phyloP scores from a whole-genome alignment of 2,329 filamentous ascomycete species.

The Endothia cerciana region DNA sequence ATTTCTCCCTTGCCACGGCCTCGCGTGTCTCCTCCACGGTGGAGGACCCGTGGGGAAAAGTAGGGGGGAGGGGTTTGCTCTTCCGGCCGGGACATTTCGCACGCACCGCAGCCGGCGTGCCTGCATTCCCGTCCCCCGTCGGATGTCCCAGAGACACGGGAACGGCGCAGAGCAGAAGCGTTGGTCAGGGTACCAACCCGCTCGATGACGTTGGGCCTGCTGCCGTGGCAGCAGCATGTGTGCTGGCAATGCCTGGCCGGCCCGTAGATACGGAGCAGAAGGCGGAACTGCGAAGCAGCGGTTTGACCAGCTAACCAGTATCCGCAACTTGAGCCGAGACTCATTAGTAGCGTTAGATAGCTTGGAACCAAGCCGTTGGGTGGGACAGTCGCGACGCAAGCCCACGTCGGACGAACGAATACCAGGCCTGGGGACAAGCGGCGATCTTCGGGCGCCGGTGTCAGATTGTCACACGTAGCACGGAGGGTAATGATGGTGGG shows the following conservation, averaged over 20 bases:
- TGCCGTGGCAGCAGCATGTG: not conserved
- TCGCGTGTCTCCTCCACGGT: not conserved
- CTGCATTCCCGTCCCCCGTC: conserved; percentile 20
- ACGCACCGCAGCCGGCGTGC: conserved; percentile 26
- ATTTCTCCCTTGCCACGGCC: not conserved
- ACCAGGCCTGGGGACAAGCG: conserved; percentile 17
- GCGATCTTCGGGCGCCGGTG: conserved; percentile 24
- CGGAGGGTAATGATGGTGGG: not conserved
- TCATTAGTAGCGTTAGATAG: conserved; percentile 17
- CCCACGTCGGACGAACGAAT: conserved; percentile 21
- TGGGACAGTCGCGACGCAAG: conserved; percentile 18
- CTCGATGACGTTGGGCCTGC: not conserved
- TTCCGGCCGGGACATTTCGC: conserved; percentile 25
- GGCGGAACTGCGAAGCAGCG: not conserved
- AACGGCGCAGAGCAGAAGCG: conserved; percentile 17
- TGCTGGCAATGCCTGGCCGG: not conserved
- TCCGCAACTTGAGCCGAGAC: conserved; percentile 28
- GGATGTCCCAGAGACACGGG: conserved; percentile 21
- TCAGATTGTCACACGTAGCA: conserved; percentile 24
- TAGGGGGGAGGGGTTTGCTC: not conserved
- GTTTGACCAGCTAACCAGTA: conserved; percentile 16
- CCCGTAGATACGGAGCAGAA: not conserved
- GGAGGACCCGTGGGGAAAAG: not conserved
- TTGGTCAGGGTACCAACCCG: not conserved
- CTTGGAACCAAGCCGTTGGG: conserved; percentile 25